phyloP scores from a whole-genome alignment of 108 stramenopile species.

The Pinguiococcus pyrenoidosus region DNA sequence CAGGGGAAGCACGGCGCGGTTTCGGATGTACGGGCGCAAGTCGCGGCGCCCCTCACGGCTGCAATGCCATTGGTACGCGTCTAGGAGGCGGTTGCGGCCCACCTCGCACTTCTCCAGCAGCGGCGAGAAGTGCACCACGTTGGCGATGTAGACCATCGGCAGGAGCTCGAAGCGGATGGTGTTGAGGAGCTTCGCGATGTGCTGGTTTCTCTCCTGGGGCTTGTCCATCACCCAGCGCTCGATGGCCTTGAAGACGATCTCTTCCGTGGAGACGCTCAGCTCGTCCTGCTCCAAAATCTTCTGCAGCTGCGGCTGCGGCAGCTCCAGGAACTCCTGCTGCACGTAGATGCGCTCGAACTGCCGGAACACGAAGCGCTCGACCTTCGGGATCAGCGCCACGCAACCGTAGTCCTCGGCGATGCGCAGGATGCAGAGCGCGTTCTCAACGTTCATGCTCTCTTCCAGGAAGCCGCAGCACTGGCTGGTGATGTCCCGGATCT shows the following conservation, averaged over 20 bases:
- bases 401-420: not conserved
- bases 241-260: not conserved
- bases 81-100: not conserved
- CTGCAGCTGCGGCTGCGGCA: not conserved
- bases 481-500: not conserved
- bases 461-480: constrained; percentile 2
- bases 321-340: not conserved
- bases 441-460: not conserved
- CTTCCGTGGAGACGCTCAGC: not conserved
- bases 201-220: not conserved
- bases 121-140: not conserved
- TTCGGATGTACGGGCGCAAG: not conserved
- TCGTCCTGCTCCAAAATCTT: not conserved
- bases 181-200: not conserved
- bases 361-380: not conserved
- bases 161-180: not conserved
- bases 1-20: not conserved
- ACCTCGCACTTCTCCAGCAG: not conserved
- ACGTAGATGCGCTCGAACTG: not conserved
- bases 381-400: not conserved
- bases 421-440: not conserved
- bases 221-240: not conserved
- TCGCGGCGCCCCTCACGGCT: not conserved
- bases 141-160: not conserved
- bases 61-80: constrained; percentile 5